A percentile compares a stretch with the other conserved stretches of the same genome.
Conservation (phyloP, 2,329 filamentous ascomycete species). For the Cercospora brassicicola region DNA sequence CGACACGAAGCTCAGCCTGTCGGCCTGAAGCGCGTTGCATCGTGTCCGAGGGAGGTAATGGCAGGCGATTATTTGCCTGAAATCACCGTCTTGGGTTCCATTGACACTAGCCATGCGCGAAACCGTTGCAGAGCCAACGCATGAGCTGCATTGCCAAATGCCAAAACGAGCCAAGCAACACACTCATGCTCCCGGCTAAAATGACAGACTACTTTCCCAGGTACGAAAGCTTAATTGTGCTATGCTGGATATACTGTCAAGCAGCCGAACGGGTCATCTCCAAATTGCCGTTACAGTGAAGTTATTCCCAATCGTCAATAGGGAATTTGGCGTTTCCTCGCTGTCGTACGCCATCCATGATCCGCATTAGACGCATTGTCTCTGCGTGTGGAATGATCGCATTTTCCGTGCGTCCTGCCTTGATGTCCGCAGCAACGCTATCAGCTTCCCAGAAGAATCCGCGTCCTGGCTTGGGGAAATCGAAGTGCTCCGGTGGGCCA, state of each 20-base stretch:
- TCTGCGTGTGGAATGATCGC: constrained; percentile 50
- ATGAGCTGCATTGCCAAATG: not conserved
- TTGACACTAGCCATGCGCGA: not conserved
- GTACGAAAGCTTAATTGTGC: constrained; percentile 5
- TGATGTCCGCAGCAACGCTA: constrained; percentile 46
- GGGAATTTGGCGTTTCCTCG: constrained; percentile 37
- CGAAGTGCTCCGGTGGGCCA: constrained; percentile 38
- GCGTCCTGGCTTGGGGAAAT: constrained; percentile 41
- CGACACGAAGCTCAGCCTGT: not conserved
- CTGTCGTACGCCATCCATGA: constrained; percentile 51
- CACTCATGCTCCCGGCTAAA: not conserved
- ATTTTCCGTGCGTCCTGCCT: constrained; percentile 43
- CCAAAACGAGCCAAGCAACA: not conserved
- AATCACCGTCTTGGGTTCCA: constrained; percentile 2
- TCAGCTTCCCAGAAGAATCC: constrained; percentile 53
- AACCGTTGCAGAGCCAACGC: not conserved
- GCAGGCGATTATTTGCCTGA: constrained; percentile 8
- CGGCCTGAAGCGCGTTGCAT: not conserved
- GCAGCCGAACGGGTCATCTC: not conserved
- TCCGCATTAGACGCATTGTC: constrained; percentile 49
- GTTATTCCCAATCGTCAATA: constrained; percentile 16
- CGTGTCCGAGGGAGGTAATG: not conserved
- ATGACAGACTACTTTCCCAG: not conserved
- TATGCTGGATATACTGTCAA: not conserved
- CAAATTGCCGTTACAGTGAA: not conserved